phyloP scores from a whole-genome alignment of 192 early-diverging fungal species.

The Entomortierella chlamydospora region DNA sequence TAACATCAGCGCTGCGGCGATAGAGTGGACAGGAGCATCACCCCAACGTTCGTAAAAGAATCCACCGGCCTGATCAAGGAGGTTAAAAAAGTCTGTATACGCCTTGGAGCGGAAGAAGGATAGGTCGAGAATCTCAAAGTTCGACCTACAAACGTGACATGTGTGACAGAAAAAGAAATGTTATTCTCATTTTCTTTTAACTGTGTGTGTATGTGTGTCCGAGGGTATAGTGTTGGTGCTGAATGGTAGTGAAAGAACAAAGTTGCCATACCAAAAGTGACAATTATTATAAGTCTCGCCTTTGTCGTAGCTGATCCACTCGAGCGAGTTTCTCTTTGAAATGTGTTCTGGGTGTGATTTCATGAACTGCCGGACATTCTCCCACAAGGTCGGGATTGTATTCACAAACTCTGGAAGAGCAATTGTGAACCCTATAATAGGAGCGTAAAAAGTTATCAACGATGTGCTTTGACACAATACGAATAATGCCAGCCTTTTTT shows the following conservation, averaged over 20 bases:
- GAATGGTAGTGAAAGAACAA: too few species aligned
- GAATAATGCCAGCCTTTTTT: too few species aligned
- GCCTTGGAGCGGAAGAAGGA: constrained; percentile 74
- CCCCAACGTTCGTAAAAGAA: constrained; percentile 90
- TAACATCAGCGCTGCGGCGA: constrained; percentile 72
- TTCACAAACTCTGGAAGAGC: constrained; percentile 70
- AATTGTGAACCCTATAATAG: constrained; percentile 71
- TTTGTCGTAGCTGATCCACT: constrained; percentile 68
- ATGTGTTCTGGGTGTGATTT: constrained; percentile 63
- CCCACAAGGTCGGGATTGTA: constrained; percentile 83
- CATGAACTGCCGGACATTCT: constrained; percentile 67
- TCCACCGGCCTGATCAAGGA: constrained; percentile 82
- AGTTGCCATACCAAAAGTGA: constrained; percentile 69
- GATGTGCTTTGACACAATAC: too few species aligned
- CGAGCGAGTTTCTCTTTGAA: constrained; percentile 63
- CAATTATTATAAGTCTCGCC: constrained; percentile 72
- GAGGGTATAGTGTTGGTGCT: too few species aligned
- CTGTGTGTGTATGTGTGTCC: background rate
- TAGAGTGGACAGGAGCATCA: constrained; percentile 81
- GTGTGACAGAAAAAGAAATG: constrained; percentile 14
- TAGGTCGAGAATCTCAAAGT: constrained; percentile 88
- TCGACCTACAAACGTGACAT: constrained; percentile 78
- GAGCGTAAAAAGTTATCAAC: too few species aligned
- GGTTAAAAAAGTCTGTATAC: constrained; percentile 73
- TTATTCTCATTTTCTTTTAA: background rate